A percentile compares a stretch with the other conserved stretches of the same genome.
Evolutionary conservation across 2,329 filamentous ascomycete genomes (phyloP).

Genomic region (Tolypocladium ovalisporum): DNA sequence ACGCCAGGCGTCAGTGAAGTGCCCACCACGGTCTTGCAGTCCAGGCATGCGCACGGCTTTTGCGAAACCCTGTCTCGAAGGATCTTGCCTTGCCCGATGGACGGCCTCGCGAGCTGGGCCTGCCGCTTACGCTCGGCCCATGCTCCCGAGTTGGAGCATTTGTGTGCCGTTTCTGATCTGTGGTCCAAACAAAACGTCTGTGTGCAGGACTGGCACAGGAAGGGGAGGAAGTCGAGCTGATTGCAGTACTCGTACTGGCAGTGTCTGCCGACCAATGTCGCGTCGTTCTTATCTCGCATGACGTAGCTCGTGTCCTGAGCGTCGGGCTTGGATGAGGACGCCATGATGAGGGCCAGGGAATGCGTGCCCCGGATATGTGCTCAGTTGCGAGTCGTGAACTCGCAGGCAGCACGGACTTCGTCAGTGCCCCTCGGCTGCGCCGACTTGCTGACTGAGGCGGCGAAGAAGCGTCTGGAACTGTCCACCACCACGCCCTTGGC

Average conservation of each 20-base stretch:
- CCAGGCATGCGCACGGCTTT: constrained; percentile 55
- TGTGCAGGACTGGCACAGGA: constrained; percentile 80
- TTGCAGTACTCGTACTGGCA: constrained; percentile 89
- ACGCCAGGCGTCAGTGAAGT: constrained; percentile 57
- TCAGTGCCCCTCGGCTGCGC: constrained; percentile 8
- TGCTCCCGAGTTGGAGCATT: constrained; percentile 48
- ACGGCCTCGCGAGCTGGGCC: constrained; percentile 41
- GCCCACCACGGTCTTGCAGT: constrained; percentile 62
- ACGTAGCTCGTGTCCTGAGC: constrained; percentile 48
- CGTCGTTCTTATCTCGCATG: constrained; percentile 64
- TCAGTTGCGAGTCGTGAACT: not conserved
- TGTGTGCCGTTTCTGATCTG: constrained; percentile 73
- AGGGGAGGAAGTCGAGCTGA: constrained; percentile 92
- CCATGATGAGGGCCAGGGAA: constrained; percentile 30
- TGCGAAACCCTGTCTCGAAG: constrained; percentile 45
- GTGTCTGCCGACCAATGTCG: constrained; percentile 77
- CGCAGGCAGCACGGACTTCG: constrained; percentile 17
- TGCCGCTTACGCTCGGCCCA: constrained; percentile 49
- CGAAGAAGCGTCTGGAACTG: constrained; percentile 21
- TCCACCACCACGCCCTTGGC: constrained; percentile 5
- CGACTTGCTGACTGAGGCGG: constrained; percentile 4
- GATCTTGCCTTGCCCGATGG: constrained; percentile 41
- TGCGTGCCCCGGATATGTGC: constrained; percentile 5
- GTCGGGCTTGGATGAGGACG: constrained; percentile 34
- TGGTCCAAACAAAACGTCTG: constrained; percentile 89